Conservation (phyloP, 345 rosid genomes). For the Dovyalis caffra region DNA sequence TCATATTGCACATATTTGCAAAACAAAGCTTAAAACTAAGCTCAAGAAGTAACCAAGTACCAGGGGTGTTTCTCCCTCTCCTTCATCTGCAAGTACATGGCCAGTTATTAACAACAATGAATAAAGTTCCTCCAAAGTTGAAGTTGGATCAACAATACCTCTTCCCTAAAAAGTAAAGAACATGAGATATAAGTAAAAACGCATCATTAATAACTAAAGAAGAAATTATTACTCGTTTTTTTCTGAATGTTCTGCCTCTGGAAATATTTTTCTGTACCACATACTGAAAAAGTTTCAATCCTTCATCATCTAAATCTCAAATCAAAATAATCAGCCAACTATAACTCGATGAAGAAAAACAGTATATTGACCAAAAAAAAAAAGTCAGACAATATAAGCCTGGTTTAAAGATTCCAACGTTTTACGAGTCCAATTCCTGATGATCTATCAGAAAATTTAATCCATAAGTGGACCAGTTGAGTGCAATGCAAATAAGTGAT, state of each 20-base stretch:
- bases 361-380: too few species aligned
- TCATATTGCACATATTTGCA: neutral
- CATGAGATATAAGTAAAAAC: constrained; percentile 15
- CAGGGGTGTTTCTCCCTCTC: constrained; percentile 98
- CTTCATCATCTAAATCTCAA: too few species aligned
- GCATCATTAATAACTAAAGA: neutral
- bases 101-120: constrained; percentile 81
- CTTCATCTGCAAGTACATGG: constrained; percentile 97
- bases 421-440: neutral
- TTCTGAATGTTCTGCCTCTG: too few species aligned
- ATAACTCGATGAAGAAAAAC: too few species aligned
- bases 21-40: constrained; percentile 2
- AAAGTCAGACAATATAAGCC: neutral
- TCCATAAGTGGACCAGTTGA: neutral
- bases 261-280: too few species aligned
- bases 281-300: too few species aligned
- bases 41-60: constrained; percentile 45
- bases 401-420: neutral
- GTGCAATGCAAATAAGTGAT: neutral
- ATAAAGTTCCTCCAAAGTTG: constrained; percentile 87
- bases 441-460: neutral
- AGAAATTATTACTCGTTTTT: too few species aligned
- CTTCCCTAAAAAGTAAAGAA: constrained; percentile 60
- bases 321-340: too few species aligned
- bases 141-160: constrained; percentile 74